Evolutionary conservation across 2,329 filamentous ascomycete species (phyloP).

Genomic region (Penicillium sclerotiorum): DNA sequence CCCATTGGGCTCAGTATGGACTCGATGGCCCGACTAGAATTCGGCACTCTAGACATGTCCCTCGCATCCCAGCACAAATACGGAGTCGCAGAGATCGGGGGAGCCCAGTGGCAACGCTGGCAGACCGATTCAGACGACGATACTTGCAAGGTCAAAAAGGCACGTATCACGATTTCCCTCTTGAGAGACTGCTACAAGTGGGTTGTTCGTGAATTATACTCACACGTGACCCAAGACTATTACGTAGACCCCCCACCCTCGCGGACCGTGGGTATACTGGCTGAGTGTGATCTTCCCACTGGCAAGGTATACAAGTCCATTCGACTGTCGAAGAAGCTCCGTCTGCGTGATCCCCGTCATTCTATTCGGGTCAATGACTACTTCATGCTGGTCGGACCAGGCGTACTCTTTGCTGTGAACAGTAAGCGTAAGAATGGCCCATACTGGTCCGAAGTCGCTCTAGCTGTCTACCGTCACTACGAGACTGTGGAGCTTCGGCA

Average conservation of each 20-base stretch:
- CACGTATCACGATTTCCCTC: neutral
- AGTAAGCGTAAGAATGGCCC: constrained; percentile 5
- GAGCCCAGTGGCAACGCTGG: neutral
- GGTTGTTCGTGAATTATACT: too few relatives aligned
- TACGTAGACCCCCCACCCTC: neutral
- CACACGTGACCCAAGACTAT: too few relatives aligned
- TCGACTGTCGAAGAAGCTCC: too few relatives aligned
- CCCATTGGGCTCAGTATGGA: too few relatives aligned
- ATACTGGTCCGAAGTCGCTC: constrained; percentile 13
- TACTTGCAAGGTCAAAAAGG: neutral
- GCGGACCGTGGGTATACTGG: neutral
- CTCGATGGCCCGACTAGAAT: too few relatives aligned
- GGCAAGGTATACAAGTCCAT: neutral
- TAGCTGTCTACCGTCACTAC: constrained; percentile 7
- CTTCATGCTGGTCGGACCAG: constrained; percentile 6
- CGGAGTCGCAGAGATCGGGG: neutral
- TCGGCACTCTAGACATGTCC: too few relatives aligned
- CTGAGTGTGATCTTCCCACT: neutral
- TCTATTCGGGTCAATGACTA: constrained; percentile 4
- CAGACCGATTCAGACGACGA: neutral
- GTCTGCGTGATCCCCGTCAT: too few relatives aligned
- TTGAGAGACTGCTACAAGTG: neutral
- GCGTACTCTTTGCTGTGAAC: constrained; percentile 5
- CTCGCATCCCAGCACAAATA: neutral
- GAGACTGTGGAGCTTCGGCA: constrained; percentile 1